Evolutionary conservation across 1,139 yeast species (phyloP), one percentile per base, ranked within the genome.

Genomic region (Groenewaldozyma sp.): DNA sequence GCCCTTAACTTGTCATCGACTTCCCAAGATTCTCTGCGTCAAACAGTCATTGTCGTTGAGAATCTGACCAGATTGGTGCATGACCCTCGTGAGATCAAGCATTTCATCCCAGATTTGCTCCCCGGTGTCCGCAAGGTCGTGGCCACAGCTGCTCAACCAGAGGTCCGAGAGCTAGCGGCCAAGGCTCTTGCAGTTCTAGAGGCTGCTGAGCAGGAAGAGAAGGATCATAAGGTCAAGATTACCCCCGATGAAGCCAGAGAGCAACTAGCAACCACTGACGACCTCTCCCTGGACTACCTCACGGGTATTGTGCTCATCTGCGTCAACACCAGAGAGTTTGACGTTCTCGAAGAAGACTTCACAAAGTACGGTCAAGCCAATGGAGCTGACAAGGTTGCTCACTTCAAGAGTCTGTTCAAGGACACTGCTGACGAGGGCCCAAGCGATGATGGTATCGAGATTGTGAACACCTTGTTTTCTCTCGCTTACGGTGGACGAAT

Each of bases 401-500:
- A 72, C 39, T 71, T 84, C 56, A 78, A 87, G 63, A 62, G 68
- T 14, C 67, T 83, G 50, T 84, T 81, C 65, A 71, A 70, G 28
- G 68, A 64, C 37, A 68, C 75, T 37, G 82, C 80, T 35, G 81
- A 74, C 45, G 76, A 74, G 36, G 78, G 70, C 28, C 65, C 66
- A 24, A 67, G 68, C 36, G 78, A 74, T 41, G 94, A 82, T 43
- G 95, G 93, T 47, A 66, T 86, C 48, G 94, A 82, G 58, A 81
- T 91, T 57, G 96, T 88, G 51, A 87, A 91, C 62, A 81, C 97
- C 28, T 93, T 84, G 59, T 91, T 91, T 63, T 91, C 97, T 0
- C 71, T 91, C 50, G 98, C 98, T 28, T 91, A 91, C 60, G 98
- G 98, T 65, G 83, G 95, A 31, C 80, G 97, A 66, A 91, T 91